Base-by-base conservation (phyloP, 371 early-diverging fungal genomes). In the Mortierella sp. region DNA sequence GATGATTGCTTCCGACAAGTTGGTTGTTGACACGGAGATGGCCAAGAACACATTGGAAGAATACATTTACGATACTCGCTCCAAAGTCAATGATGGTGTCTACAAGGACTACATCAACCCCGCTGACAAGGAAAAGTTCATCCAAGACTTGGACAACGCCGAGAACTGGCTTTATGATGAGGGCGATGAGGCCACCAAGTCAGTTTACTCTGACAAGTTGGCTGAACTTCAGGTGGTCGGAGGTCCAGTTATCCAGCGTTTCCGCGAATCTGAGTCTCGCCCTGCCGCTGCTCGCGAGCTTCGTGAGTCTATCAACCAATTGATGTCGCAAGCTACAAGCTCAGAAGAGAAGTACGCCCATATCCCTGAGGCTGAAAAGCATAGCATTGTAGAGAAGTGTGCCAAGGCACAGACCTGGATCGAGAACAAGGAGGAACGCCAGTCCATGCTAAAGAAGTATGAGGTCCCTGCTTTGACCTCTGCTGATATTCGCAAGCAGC, bases 111-210 rank as follows among this genome's bases (percentile, higher is more conserved):
- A 86, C 83, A 87, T 95, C 61, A 86, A 92, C 81, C 94, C 95
- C 35, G 67, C 82, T 19, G 88, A 91, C 84, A 91, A 93, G 86
- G 89, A 90, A 9, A 81, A 86, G 70, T 95, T 96, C 85, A 72
- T 89, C 69, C 67, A 76, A 53, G 87, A 89, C 42, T 87, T 97
- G 66, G 92, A 88, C 75, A 91, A 86, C 31, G 91, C 92, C 65
- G 99, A 98, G 89, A 94, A 97, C 83, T 99, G 99, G 99, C 90
- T 99, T 72, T 99, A 99, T 87, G 95, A 92, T 62, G 98, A 98
- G 74, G 99, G 97, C 58, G 97, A 96, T 77, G 96, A 95, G 73
- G 91, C 94, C 45, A 89, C 95, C 83, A 96, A 96, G 89, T 92
- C 92, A 37, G 94, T 93, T 54, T 98, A 96, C 80, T 83, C 87